A percentile compares a stretch with the other conserved stretches of the same genome.
Evolutionary conservation across 169 alveolate species (phyloP).

Genomic region (Cryptosporidium canis): DNA sequence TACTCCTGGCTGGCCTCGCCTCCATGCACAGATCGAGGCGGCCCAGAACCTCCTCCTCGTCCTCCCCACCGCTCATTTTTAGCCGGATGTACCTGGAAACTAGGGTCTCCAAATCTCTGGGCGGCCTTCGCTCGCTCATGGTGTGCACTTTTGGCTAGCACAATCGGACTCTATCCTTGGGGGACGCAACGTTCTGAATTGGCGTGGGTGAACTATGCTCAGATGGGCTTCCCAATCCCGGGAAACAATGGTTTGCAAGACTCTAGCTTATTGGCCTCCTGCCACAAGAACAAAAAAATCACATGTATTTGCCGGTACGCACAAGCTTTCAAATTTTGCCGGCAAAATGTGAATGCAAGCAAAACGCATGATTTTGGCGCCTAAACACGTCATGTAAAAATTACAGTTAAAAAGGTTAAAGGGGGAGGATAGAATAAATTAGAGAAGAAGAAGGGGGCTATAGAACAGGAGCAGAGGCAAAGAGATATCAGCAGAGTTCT

Average conservation of each 20-base stretch:
- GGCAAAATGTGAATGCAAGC: neutral
- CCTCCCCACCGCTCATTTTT: neutral
- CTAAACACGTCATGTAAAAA: neutral
- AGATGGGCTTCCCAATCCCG: neutral
- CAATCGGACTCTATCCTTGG: no score
- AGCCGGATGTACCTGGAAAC: neutral
- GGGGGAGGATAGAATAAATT: neutral
- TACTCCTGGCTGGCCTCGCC: neutral
- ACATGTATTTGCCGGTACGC: neutral
- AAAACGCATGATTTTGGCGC: conserved; percentile 26
- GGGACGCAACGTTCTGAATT: no score
- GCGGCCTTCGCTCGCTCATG: neutral
- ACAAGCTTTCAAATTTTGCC: neutral
- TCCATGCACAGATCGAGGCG: neutral
- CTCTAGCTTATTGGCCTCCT: neutral
- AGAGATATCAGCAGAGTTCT: no score
- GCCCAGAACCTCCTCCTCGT: neutral
- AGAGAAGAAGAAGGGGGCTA: neutral
- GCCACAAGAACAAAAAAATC: neutral
- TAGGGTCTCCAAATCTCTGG: neutral
- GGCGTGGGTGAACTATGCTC: no score
- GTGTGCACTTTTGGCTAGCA: neutral
- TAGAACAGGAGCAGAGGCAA: no score
- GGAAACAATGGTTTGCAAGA: neutral
- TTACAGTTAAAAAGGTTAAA: neutral